Evolutionary conservation across 306 rosid genomes (phyloP), one percentile per base, ranked within the genome.

Genomic region (Fagus sylvatica): DNA sequence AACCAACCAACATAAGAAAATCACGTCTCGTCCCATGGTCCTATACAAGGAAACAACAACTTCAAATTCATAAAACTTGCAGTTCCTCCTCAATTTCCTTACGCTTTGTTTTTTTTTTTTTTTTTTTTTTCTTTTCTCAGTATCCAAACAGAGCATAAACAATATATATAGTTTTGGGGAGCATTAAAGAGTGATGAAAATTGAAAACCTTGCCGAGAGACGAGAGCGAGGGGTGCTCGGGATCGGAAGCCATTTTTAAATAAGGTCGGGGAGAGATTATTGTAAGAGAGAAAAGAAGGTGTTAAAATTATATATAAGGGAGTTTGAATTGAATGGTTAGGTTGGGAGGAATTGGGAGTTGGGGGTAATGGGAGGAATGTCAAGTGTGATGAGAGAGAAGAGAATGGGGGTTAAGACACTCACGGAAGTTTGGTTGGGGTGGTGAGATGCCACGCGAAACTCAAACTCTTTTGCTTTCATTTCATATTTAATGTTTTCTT

Each of bases 181-280:
- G 73, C 32, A 36, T 22, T 49, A 15, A 46, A 36, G 37, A 51
- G 42, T 11, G 53, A 22, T 22, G 28, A 22, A 22, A 22, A 22
- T 22, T 22, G 28, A 51, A 30, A 34, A 92, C 93, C 97, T 86
- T 48, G 53, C 54, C 69, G 65, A 61, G 22, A 57, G 90, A 85
- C 74, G 87, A 56, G 19, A 55, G 71, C 33, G 79, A 1, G 7
- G 48, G 82, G 72, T 67, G 89, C 72, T 85, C 89, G n/a, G 78
- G 84, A 74, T 88, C 91, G 16, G 91, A 79, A 32, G 90, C 89
- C 98, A 93, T 91, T 66, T 91, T 66, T 67, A 28, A 49, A 49
- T 13, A 46, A 53, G 15, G 66, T 41, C 46, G 33, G 81, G 74
- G 46, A 65, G 16, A 46, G 51, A 10, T 10, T 8, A 8, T 30